A percentile compares a stretch with the other conserved stretches of the same genome.
These are phyloP conservation scores for Rhizopogon hawkerae DNA, from an alignment of 1,284 basidiomycete genomes.

Conservation along the genomic window DNA sequence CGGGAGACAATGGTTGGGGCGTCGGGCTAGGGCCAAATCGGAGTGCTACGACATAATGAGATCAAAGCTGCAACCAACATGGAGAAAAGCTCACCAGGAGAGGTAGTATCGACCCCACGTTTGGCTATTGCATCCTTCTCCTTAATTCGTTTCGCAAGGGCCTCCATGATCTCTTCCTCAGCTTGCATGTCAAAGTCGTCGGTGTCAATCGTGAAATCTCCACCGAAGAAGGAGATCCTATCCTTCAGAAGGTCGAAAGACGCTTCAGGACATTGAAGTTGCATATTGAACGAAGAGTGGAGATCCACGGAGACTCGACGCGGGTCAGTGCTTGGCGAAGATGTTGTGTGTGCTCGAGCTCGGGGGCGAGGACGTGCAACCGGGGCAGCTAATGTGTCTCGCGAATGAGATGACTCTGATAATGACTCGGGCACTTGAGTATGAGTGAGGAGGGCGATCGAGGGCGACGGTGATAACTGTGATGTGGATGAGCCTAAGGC, in stretches of 20 bases:
- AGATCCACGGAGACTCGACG: conserved; percentile 50
- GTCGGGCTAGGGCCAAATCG: not conserved
- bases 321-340: conserved; percentile 21
- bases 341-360: conserved; percentile 6
- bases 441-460: conserved; percentile 7
- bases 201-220: conserved; percentile 21
- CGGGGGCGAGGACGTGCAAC: conserved; percentile 6
- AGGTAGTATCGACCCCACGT: not conserved
- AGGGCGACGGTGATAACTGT: conserved; percentile 3
- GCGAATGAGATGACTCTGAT: not conserved
- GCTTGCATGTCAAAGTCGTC: conserved; percentile 17
- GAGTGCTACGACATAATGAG: not conserved
- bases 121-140: conserved; percentile 9
- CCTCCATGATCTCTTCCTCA: conserved; percentile 17
- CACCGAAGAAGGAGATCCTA: conserved; percentile 47
- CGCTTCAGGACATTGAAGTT: conserved; percentile 33
- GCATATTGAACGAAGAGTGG: conserved; percentile 48
- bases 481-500: conserved; percentile 1
- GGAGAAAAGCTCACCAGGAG: not conserved
- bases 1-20: not conserved
- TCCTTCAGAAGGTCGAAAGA: conserved; percentile 60
- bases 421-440: conserved; percentile 1
- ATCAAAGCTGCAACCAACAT: not conserved
- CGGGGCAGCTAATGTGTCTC: not conserved
- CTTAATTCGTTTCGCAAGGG: conserved; percentile 13